A percentile compares a stretch with the other conserved stretches of the same genome.
Conservation (phyloP, 2,329 filamentous ascomycete genomes). For the Fusarium staphyleae region DNA sequence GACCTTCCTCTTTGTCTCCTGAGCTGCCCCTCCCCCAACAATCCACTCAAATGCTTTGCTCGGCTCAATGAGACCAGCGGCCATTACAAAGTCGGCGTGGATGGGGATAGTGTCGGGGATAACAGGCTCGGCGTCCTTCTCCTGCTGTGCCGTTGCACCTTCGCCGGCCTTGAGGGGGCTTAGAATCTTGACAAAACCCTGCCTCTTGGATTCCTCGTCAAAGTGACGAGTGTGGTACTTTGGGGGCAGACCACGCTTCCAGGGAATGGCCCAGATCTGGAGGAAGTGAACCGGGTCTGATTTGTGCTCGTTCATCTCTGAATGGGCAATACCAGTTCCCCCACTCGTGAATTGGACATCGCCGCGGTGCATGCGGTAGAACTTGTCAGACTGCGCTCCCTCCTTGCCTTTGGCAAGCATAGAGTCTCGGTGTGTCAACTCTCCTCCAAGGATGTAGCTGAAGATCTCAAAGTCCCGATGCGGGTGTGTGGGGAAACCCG, state of each 20-base stretch:
- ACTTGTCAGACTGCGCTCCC: constrained; percentile 65
- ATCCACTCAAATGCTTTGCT: constrained; percentile 73
- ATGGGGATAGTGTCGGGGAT: constrained; percentile 77
- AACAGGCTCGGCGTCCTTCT: constrained; percentile 67
- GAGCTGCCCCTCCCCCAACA: constrained; percentile 65
- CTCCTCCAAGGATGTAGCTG: constrained; percentile 83
- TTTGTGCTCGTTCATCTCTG: constrained; percentile 79
- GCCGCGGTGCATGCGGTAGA: constrained; percentile 75
- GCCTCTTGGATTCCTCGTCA: constrained; percentile 73
- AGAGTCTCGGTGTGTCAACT: constrained; percentile 86
- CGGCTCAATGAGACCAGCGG: constrained; percentile 74
- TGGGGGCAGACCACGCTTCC: constrained; percentile 74
- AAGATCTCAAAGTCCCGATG: constrained; percentile 92
- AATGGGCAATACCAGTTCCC: constrained; percentile 82
- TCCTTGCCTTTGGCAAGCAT: constrained; percentile 77
- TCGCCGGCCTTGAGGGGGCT: constrained; percentile 74
- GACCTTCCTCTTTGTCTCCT: constrained; percentile 70
- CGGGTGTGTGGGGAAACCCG: constrained; percentile 83
- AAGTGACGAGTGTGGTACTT: constrained; percentile 80
- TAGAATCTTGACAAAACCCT: constrained; percentile 76
- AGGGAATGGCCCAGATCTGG: constrained; percentile 88
- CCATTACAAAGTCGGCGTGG: constrained; percentile 85
- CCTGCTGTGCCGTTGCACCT: constrained; percentile 66
- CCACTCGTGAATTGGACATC: constrained; percentile 92
- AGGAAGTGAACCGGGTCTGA: constrained; percentile 80